A percentile compares a stretch with the other conserved stretches of the same genome.
phyloP scores from a whole-genome alignment of 495 filamentous ascomycete genomes.

The Halenospora varia region DNA sequence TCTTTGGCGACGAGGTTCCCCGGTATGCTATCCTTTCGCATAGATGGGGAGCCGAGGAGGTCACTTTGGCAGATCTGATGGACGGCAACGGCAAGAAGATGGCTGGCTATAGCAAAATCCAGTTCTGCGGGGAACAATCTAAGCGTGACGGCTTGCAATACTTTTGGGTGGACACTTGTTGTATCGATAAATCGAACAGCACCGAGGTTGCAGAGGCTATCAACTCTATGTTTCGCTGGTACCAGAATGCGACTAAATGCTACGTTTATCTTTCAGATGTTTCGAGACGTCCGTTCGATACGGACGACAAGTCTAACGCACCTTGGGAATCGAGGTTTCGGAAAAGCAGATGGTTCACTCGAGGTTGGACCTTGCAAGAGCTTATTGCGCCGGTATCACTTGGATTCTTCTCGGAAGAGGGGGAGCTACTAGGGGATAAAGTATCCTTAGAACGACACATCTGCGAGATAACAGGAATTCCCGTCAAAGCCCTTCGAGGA shows the following conservation, averaged over 20 bases:
- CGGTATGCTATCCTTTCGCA: conserved; percentile 30
- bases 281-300: not conserved
- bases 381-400: conserved; percentile 28
- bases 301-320: not conserved
- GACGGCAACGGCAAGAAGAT: conserved; percentile 1
- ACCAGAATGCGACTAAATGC: conserved; percentile 16
- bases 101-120: conserved; percentile 26
- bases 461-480: conserved; percentile 14
- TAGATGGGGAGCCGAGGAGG: conserved; percentile 25
- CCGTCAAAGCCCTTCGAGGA: conserved; percentile 10
- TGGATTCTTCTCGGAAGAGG: conserved; percentile 13
- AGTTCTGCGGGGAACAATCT: conserved; percentile 23
- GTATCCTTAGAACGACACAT: conserved; percentile 11
- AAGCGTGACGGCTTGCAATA: conserved; percentile 18
- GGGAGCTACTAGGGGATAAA: conserved; percentile 15
- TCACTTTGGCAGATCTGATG: conserved; percentile 24
- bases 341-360: conserved; percentile 21
- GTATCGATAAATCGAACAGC: conserved; percentile 27
- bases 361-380: conserved; percentile 33
- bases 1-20: conserved; percentile 4
- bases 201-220: conserved; percentile 33
- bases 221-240: conserved; percentile 34
- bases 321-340: conserved; percentile 9
- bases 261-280: conserved; percentile 16
- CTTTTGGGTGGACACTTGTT: conserved; percentile 40